A percentile compares a stretch with the other conserved stretches of the same genome.
Evolutionary conservation across 1,284 basidiomycete species (phyloP).

Genomic region (Papiliotrema laurentii): DNA sequence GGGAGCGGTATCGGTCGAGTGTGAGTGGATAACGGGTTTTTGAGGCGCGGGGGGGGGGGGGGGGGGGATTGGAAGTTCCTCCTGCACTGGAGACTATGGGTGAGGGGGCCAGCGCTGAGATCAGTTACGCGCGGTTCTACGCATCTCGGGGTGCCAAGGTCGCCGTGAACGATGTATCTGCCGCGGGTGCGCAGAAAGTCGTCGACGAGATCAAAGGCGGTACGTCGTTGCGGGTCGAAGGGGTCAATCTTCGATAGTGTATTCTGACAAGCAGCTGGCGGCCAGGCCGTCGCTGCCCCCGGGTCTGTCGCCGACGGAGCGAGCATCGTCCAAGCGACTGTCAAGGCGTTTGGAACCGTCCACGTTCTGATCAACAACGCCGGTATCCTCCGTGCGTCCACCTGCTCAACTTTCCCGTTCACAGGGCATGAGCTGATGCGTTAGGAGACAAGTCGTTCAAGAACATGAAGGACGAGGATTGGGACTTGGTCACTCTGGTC

Average conservation of each 20-base stretch:
- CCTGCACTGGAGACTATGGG: too few relatives aligned
- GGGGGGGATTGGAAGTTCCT: too few relatives aligned
- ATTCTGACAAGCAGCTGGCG: constrained; percentile 59
- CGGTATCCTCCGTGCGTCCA: constrained; percentile 72
- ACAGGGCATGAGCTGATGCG: constrained; percentile 3
- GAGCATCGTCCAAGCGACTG: constrained; percentile 75
- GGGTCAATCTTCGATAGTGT: not conserved
- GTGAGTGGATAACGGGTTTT: constrained; percentile 54
- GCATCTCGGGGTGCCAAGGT: constrained; percentile 88
- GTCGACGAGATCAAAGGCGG: constrained; percentile 84
- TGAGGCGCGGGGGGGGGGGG: too few relatives aligned
- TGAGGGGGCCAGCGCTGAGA: too few relatives aligned
- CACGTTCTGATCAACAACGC: constrained; percentile 93
- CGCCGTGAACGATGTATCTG: constrained; percentile 92
- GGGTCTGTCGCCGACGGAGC: constrained; percentile 86
- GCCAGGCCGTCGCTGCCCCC: constrained; percentile 78
- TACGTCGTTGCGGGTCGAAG: constrained; percentile 45
- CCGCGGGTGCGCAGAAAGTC: constrained; percentile 82
- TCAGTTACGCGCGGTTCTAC: constrained; percentile 86
- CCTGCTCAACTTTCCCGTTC: constrained; percentile 1
- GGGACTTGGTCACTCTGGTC: constrained; percentile 80
- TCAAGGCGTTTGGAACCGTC: constrained; percentile 81
- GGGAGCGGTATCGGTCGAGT: constrained; percentile 90
- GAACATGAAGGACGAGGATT: constrained; percentile 84
- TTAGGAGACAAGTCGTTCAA: constrained; percentile 62